A percentile compares a stretch with the other conserved stretches of the same genome.
Conservation (phyloP, 2,329 filamentous ascomycete species). For the Botrytis fragariae region DNA sequence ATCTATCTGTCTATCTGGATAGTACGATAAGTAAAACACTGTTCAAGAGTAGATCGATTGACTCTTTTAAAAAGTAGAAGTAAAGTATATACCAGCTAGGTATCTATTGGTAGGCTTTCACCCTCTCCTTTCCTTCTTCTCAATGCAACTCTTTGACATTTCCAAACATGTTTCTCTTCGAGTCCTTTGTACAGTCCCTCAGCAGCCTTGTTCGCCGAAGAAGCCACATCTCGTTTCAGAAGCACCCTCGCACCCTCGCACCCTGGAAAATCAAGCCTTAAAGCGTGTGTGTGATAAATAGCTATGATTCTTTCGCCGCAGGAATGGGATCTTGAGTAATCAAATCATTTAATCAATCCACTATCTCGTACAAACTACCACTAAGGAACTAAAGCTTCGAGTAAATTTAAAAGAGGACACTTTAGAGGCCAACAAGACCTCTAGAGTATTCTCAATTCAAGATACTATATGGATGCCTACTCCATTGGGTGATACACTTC, state of each 20-base stretch:
- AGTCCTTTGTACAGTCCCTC: neutral
- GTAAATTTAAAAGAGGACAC: slow-evolving; percentile 22
- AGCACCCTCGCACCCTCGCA: neutral
- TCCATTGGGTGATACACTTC: slow-evolving; percentile 40
- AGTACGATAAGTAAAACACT: too few relatives aligned
- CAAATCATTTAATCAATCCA: slow-evolving; percentile 8
- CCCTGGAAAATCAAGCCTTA: neutral
- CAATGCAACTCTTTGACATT: neutral
- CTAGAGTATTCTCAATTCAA: slow-evolving; percentile 25
- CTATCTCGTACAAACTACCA: neutral
- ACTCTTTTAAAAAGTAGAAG: neutral
- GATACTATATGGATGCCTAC: slow-evolving; percentile 44
- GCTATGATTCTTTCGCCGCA: neutral
- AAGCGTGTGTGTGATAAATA: neutral
- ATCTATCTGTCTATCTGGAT: too few relatives aligned
- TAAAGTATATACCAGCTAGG: neutral
- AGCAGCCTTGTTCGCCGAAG: neutral
- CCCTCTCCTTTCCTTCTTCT: neutral
- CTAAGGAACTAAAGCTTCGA: neutral
- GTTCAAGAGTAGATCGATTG: neutral
- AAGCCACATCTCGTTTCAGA: slow-evolving; percentile 12
- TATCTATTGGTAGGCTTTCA: neutral
- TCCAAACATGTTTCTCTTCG: too few relatives aligned
- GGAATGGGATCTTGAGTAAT: neutral
- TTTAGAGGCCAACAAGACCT: slow-evolving; percentile 38